phyloP scores from a whole-genome alignment of 2,329 filamentous ascomycete species.

The Aspergillus ustus region DNA sequence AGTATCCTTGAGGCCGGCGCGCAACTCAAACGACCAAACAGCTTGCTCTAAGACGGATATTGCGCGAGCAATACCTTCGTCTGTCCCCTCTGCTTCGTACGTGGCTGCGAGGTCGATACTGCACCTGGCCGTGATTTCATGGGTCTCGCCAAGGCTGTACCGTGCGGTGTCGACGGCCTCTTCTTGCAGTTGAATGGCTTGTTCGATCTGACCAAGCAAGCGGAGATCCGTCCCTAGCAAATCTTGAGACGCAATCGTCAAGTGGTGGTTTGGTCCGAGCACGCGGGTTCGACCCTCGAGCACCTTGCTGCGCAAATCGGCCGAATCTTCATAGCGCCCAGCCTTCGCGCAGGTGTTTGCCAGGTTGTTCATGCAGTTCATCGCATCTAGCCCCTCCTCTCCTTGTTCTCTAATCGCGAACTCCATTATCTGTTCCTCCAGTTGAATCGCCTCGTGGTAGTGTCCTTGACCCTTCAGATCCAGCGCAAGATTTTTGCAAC shows the following conservation, averaged over 20 bases:
- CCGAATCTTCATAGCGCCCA: not conserved
- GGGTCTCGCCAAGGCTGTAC: not conserved
- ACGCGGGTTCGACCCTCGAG: not conserved
- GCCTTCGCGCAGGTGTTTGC: not conserved
- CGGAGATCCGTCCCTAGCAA: conserved; percentile 1
- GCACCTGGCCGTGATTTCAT: not conserved
- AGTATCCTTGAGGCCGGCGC: not conserved
- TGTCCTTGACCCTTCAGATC: not conserved
- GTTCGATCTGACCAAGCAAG: not conserved
- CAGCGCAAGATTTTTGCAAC: not conserved
- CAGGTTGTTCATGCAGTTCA: conserved; percentile 4
- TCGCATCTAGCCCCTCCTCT: not conserved
- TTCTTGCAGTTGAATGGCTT: not conserved
- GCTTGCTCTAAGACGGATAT: not conserved
- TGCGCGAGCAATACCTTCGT: not conserved
- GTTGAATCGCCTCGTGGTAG: not conserved
- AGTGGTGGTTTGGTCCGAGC: not conserved
- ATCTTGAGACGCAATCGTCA: conserved; percentile 1
- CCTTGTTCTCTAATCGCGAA: not conserved
- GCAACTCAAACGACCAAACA: not conserved
- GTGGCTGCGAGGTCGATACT: not conserved
- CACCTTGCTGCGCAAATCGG: not conserved
- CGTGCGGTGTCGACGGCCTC: not conserved
- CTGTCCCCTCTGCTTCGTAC: not conserved
- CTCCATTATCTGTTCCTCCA: not conserved